Percentiles rank a stretch among this genome's conserved stretches.
phyloP scores from a whole-genome alignment of 225 moss, liverwort and hornwort genomes.

The Sphagnum contortum region DNA sequence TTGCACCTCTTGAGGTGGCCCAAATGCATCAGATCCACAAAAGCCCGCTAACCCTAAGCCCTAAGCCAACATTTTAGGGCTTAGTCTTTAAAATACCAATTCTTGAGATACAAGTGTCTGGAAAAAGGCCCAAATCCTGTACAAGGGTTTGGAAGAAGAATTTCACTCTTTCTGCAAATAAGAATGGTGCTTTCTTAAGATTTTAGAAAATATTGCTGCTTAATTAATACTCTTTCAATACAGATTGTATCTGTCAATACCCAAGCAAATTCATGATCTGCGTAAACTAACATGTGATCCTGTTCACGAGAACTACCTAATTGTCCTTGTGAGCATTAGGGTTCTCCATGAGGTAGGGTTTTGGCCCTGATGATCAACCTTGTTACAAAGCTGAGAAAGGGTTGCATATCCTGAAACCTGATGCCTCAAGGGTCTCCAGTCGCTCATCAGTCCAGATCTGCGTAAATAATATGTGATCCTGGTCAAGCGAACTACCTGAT shows the following conservation, averaged over 20 bases:
- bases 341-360: background rate
- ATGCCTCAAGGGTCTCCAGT: slow-evolving; percentile 77
- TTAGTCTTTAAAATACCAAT: background rate
- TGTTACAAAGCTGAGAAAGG: slow-evolving; percentile 88
- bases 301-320: too few relatives aligned
- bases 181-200: too few relatives aligned
- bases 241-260: background rate
- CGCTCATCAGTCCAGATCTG: slow-evolving; percentile 98
- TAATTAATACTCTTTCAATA: too few relatives aligned
- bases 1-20: background rate
- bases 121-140: too few relatives aligned
- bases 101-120: too few relatives aligned
- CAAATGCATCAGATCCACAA: too few relatives aligned
- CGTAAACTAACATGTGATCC: background rate
- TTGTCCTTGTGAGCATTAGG: too few relatives aligned
- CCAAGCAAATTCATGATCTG: background rate
- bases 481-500: background rate
- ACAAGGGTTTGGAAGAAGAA: too few relatives aligned
- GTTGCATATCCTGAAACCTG: slow-evolving; percentile 98
- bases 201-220: too few relatives aligned
- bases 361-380: background rate
- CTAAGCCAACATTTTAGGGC: background rate
- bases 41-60: background rate
- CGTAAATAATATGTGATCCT: background rate
- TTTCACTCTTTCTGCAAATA: too few relatives aligned